Evolutionary conservation across 345 rosid species (phyloP), one percentile per base, ranked within the genome.

Genomic region (Moringa oleifera): DNA sequence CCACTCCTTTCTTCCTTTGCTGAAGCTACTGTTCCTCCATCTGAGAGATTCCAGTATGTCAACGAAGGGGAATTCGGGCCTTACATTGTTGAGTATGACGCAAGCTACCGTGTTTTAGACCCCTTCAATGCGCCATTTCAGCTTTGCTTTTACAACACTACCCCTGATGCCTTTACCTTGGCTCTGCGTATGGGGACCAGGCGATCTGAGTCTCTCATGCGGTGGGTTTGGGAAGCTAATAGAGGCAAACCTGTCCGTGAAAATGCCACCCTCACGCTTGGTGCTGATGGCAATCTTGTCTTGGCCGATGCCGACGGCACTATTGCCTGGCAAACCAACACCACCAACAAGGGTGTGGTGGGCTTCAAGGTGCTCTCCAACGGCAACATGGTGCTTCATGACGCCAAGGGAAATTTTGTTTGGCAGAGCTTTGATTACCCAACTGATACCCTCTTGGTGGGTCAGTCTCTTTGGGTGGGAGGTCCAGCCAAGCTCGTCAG

Each of bases 161-260:
- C 85, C 7, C 84, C 85, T 0, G 73, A 78, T 37, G 75, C 78
- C 24, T 80, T 64, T 71, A 83, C 81, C 20, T 70, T 83, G 4
- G 88, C 77, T 13, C 64, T 80, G 0, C 71, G 83, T 15, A 79
- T 83, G 88, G 85, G 72, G 20, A 75, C 76, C 17, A 68, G 65
- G 4, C 55, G 73, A n/a, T 78, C 83, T 0, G 81, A 76, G 59
- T 76, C 85, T 17, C 51, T 72, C 0, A 62, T 79, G 49, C 77
- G 88, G 3, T 83, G 85, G 88, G 89, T 78, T 0, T 81, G 89
- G 87, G 82, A 79, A 60, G 92, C 83, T 55, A 83, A 86, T 71
- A 65, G 79, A 0, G 77, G 80, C 24, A 64, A 65, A 23, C 89
- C 87, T 0, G 85, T 86, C 11, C 25, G 65, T 1, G 83, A 81